phyloP scores from a whole-genome alignment of 2,329 filamentous ascomycete genomes.

The Pestalotiopsis sp. region DNA sequence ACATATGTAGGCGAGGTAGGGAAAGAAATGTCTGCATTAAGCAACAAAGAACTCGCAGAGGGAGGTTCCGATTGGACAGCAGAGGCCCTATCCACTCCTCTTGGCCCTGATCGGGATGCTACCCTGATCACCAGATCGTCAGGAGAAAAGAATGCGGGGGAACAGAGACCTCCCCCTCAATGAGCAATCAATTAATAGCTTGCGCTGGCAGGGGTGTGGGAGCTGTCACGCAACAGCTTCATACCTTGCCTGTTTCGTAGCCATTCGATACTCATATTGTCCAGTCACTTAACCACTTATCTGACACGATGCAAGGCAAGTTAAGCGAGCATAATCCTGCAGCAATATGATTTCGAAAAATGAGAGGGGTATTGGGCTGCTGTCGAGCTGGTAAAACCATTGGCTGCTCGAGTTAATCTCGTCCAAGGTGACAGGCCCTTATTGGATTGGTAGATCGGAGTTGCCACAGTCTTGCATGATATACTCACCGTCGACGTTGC shows the following conservation, averaged over 20 bases:
- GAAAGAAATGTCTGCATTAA: not conserved
- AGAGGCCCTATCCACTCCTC: not conserved
- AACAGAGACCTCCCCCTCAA: not conserved
- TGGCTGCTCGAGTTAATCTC: not conserved
- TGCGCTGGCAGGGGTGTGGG: not conserved
- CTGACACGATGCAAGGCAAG: not conserved
- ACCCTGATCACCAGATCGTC: constrained; percentile 7
- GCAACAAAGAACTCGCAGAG: not conserved
- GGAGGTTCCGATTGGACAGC: not conserved
- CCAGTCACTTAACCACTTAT: not conserved
- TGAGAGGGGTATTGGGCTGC: not conserved
- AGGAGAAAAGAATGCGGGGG: not conserved
- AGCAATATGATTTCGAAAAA: not conserved
- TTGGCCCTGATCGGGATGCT: not conserved
- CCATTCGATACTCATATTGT: not conserved
- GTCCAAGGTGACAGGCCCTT: not conserved
- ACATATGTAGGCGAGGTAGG: not conserved
- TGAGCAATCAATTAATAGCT: not conserved
- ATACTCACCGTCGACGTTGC: not conserved
- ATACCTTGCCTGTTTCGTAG: not conserved
- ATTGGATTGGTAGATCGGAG: not conserved
- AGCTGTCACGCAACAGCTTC: not conserved
- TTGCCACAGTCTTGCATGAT: not conserved
- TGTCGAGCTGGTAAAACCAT: not conserved
- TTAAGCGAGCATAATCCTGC: not conserved